Evolutionary conservation across 768 basidiomycete species (phyloP), one percentile per base, ranked within the genome.

Genomic region (Cyathus striatus): DNA sequence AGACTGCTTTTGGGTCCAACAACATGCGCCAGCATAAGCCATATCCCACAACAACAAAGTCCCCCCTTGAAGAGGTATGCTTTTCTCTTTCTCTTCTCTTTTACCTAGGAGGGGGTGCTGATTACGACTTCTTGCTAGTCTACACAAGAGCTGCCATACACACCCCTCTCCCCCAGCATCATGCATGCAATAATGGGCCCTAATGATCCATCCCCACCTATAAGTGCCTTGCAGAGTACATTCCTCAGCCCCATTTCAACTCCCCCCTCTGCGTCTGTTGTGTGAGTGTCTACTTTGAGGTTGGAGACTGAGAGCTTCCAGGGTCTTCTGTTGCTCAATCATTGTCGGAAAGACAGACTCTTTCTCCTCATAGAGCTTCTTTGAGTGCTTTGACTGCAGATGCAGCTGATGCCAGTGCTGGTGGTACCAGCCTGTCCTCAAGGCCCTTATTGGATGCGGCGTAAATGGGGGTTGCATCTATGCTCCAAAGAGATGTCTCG

Each of bases 1-100:
- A 45, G 47, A 14, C 13, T 10, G 13, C 35, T 10, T 10, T 20
- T 14, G 14, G 18, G 30, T 12, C 35, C 14, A 18, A 13, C 14
- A 36, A 21, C 51, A 66, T 21, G 55, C 66, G 46, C 66, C 62
- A 44, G 54, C 71, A 36, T 61, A 52, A 32, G 60, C 58, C 37
- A 33, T 13, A 27, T 32, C 41, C 44, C 41, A 56, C 49, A 47
- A 50, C 42, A 12, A 53, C 48, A n/a, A n/a, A n/a, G n/a, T n/a
- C n/a, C n/a, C n/a, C n/a, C n/a, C n/a, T n/a, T 53, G 72, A 76
- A 38, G 76, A 79, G 72, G 81, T 79, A 43, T 39, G 61, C 49
- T 38, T 37, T 46, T 39, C 33, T 24, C 45, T 27, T 45, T 20
- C 30, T 4, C 41, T 41, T 38, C 20, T 32, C 34, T 7, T 34